Conservation (phyloP, 352 stramenopile species). For the Globisporangium polare region DNA sequence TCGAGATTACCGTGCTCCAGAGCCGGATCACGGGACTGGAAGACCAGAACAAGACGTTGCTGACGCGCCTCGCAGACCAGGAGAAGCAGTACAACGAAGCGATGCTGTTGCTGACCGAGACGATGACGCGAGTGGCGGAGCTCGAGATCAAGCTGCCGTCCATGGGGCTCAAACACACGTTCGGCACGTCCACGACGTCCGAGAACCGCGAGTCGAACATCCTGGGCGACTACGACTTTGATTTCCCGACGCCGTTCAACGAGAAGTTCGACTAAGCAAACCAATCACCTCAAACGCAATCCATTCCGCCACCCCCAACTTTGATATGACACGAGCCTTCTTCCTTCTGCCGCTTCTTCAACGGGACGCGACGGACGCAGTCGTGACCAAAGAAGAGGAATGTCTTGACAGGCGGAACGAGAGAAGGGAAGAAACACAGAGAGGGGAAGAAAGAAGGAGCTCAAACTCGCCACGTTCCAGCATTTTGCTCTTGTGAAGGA, state of each 20-base stretch:
- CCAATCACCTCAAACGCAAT: neutral
- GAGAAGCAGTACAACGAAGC: constrained; percentile 86
- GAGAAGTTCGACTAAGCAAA: constrained; percentile 51
- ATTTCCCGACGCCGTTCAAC: constrained; percentile 52
- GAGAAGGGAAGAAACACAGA: too few species aligned
- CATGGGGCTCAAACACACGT: constrained; percentile 39
- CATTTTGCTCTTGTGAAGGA: neutral
- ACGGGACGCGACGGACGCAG: neutral
- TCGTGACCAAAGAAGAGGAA: neutral
- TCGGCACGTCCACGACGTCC: constrained; percentile 46
- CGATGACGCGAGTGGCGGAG: constrained; percentile 81
- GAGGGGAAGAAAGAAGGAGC: neutral
- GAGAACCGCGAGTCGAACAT: constrained; percentile 43
- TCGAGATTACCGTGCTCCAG: constrained; percentile 48
- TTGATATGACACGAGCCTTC: neutral
- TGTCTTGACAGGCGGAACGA: neutral
- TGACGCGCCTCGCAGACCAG: constrained; percentile 63
- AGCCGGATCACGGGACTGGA: constrained; percentile 56
- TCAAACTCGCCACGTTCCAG: neutral
- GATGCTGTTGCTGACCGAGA: constrained; percentile 82
- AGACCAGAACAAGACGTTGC: constrained; percentile 70
- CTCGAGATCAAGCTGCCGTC: constrained; percentile 71
- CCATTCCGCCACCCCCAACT: neutral
- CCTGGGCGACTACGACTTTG: constrained; percentile 38
- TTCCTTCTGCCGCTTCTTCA: neutral